These are phyloP conservation scores for Pseudogymnoascus destructans DNA, from an alignment of 2,329 filamentous ascomycete species.

Conservation along the genomic window DNA sequence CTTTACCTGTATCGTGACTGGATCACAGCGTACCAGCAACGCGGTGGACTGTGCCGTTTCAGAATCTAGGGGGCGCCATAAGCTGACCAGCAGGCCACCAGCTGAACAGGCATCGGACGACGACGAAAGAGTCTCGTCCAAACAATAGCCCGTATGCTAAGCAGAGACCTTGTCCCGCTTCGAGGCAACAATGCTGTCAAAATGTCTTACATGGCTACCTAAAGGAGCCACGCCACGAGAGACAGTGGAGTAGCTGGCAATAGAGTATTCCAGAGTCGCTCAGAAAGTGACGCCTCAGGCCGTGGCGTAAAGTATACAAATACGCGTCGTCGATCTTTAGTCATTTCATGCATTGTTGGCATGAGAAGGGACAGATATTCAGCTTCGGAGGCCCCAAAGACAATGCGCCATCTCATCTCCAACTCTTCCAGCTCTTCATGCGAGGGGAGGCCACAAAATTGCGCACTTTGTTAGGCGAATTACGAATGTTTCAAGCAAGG, in stretches of 20 bases:
- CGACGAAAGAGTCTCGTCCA: not conserved
- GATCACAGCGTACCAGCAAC: not conserved
- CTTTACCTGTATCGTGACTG: constrained; percentile 5
- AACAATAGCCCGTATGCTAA: not conserved
- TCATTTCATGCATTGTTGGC: not conserved
- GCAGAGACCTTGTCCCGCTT: not conserved
- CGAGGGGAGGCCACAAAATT: not conserved
- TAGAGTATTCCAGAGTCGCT: constrained; percentile 6
- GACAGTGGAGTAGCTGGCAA: constrained; percentile 3
- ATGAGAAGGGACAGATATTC: not conserved
- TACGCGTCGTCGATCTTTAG: constrained; percentile 3
- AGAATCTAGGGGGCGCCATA: not conserved
- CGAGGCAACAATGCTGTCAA: not conserved
- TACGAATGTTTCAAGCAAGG: constrained; percentile 6
- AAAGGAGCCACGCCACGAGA: constrained; percentile 4
- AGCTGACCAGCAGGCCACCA: constrained; percentile 4
- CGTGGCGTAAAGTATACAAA: constrained; percentile 1
- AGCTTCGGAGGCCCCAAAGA: not conserved
- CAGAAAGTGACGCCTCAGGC: constrained; percentile 1
- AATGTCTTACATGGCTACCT: constrained; percentile 5
- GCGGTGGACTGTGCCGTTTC: not conserved
- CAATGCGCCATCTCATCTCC: not conserved
- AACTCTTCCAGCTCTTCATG: not conserved
- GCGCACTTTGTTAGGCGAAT: not conserved
- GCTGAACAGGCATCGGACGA: constrained; percentile 5